Conservation (phyloP, 2,329 filamentous ascomycete genomes). For the Lachnellula suecica region DNA sequence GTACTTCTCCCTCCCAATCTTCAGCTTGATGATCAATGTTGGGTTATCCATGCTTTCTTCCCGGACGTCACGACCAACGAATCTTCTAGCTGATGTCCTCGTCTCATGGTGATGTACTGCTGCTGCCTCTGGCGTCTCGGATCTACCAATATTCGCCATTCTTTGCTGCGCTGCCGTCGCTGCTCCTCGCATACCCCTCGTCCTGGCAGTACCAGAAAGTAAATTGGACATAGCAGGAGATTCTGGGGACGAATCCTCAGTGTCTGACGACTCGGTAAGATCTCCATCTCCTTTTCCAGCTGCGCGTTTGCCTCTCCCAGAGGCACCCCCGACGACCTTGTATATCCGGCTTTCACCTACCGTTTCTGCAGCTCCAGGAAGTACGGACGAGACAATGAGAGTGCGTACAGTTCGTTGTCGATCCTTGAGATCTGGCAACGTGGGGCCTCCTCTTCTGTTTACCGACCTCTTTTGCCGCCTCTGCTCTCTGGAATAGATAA, state of each 20-base stretch:
- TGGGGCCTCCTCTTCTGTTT: slow-evolving; percentile 87
- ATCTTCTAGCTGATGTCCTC: slow-evolving; percentile 60
- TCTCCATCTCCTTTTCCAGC: slow-evolving; percentile 59
- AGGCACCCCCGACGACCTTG: slow-evolving; percentile 66
- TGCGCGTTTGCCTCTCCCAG: slow-evolving; percentile 56
- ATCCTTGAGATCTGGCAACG: slow-evolving; percentile 94
- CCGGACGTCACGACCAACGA: slow-evolving; percentile 59
- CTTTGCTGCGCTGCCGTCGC: slow-evolving; percentile 84
- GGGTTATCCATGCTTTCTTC: slow-evolving; percentile 76
- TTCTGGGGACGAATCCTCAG: slow-evolving; percentile 81
- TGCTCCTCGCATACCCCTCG: slow-evolving; percentile 84
- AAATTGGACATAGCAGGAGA: slow-evolving; percentile 79
- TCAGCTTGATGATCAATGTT: slow-evolving; percentile 69
- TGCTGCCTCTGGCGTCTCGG: slow-evolving; percentile 82
- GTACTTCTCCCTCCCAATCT: slow-evolving; percentile 70
- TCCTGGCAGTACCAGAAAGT: slow-evolving; percentile 73
- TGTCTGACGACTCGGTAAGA: slow-evolving; percentile 84
- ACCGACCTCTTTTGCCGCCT: slow-evolving; percentile 92
- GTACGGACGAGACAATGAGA: slow-evolving; percentile 85
- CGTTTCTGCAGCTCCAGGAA: slow-evolving; percentile 79
- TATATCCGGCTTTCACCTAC: slow-evolving; percentile 85
- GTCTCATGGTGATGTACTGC: slow-evolving; percentile 71
- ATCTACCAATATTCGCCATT: slow-evolving; percentile 79
- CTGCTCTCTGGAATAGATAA: slow-evolving; percentile 91
- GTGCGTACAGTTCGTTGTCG: slow-evolving; percentile 91